Evolutionary conservation across 2,329 filamentous ascomycete genomes (phyloP).

Genomic region (Trematosphaeria pertusa): DNA sequence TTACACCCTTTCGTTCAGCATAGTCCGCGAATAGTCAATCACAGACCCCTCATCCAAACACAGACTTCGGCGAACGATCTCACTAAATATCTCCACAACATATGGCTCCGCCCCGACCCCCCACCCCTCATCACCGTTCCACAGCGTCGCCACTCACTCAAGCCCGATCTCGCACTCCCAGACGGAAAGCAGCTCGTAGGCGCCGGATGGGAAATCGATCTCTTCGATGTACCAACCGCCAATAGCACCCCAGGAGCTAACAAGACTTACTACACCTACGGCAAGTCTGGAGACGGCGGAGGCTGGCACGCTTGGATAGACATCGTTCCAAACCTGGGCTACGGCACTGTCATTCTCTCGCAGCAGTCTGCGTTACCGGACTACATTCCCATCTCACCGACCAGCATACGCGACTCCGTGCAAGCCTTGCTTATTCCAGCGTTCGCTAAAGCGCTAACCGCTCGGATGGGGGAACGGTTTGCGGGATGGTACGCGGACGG

Average conservation of each 20-base stretch:
- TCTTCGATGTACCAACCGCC: constrained; percentile 20
- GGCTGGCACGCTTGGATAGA: constrained; percentile 43
- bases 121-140: constrained; percentile 28
- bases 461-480: constrained; percentile 21
- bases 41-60: too few species aligned
- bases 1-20: too few species aligned
- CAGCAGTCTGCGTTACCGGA: constrained; percentile 22
- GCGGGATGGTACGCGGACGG: constrained; percentile 30
- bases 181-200: constrained; percentile 39
- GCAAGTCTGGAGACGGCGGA: constrained; percentile 41
- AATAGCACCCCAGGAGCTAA: constrained; percentile 8
- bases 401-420: constrained; percentile 17
- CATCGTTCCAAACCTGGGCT: constrained; percentile 37
- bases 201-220: constrained; percentile 39
- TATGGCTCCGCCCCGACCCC: constrained; percentile 33
- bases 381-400: constrained; percentile 27
- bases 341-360: constrained; percentile 33
- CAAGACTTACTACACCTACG: constrained; percentile 36
- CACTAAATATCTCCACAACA: constrained; percentile 27
- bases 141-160: constrained; percentile 32
- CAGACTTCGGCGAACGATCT: constrained; percentile 40
- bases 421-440: constrained; percentile 36
- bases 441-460: constrained; percentile 29
- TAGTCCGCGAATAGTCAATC: too few species aligned
- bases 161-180: constrained; percentile 27